phyloP scores from a whole-genome alignment of 2,329 filamentous ascomycete genomes.

The Cordyceps javanica region DNA sequence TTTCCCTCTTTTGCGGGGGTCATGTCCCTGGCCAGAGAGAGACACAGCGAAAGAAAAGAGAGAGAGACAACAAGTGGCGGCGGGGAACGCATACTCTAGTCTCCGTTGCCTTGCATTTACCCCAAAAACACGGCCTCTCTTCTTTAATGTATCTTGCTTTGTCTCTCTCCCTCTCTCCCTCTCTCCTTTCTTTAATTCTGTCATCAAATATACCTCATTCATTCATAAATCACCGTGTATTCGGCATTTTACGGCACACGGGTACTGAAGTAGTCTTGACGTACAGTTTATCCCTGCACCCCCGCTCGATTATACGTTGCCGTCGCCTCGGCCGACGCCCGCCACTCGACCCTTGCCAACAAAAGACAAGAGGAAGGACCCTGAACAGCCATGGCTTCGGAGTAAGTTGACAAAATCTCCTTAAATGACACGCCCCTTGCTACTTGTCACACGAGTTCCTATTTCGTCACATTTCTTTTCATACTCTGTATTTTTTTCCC shows the following conservation, averaged over 20 bases:
- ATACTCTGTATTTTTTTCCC: background rate
- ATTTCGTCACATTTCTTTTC: background rate
- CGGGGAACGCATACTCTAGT: background rate
- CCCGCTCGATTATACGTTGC: background rate
- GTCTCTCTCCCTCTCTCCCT: background rate
- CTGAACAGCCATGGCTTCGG: constrained; percentile 2
- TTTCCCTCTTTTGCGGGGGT: background rate
- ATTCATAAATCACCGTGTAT: background rate
- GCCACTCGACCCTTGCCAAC: background rate
- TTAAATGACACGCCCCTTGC: background rate
- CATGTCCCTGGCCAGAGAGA: too few species aligned
- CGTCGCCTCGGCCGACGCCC: background rate
- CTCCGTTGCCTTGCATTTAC: background rate
- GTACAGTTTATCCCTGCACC: background rate
- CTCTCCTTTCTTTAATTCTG: background rate
- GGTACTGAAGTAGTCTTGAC: background rate
- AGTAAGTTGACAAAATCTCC: background rate
- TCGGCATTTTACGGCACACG: background rate
- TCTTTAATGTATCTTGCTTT: background rate
- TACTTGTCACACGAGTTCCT: background rate
- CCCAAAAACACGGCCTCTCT: background rate
- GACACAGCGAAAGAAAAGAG: background rate
- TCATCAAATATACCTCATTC: background rate
- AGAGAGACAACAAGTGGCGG: background rate
- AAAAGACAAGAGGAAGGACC: background rate